Evolutionary conservation across 1,284 basidiomycete species (phyloP).

Genomic region (Naganishia liquefaciens): DNA sequence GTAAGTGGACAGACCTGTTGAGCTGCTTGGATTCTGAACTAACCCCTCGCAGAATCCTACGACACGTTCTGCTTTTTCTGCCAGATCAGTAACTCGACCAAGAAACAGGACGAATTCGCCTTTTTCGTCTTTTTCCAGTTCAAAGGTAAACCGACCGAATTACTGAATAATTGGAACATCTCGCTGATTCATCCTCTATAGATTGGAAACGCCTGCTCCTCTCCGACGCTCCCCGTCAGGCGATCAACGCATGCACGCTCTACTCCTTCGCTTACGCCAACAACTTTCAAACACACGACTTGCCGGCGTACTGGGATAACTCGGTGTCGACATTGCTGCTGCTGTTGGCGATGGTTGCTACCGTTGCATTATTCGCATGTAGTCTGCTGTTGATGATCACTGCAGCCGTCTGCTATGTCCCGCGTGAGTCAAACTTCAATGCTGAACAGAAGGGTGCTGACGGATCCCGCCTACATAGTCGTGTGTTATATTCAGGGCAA

Average conservation of each 20-base stretch:
- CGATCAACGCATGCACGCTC: slow-evolving; percentile 90
- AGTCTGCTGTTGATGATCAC: slow-evolving; percentile 77
- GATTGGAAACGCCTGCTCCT: slow-evolving; percentile 93
- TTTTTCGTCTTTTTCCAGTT: slow-evolving; percentile 99
- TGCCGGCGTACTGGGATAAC: slow-evolving; percentile 63
- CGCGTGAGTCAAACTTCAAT: slow-evolving; percentile 55
- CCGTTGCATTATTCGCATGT: slow-evolving; percentile 80
- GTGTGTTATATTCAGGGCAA: slow-evolving; percentile 95
- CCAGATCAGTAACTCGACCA: slow-evolving; percentile 92
- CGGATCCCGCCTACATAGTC: slow-evolving; percentile 47
- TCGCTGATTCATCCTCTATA: slow-evolving; percentile 43
- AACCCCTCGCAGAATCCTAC: slow-evolving; percentile 68
- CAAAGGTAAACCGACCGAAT: slow-evolving; percentile 69
- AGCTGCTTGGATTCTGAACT: neutral
- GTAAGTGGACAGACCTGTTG: slow-evolving; percentile 58
- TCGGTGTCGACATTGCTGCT: slow-evolving; percentile 74
- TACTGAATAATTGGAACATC: no score
- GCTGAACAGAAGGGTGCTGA: neutral
- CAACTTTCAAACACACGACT: slow-evolving; percentile 62
- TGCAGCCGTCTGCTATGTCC: slow-evolving; percentile 86
- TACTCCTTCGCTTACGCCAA: slow-evolving; percentile 86
- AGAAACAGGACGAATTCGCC: slow-evolving; percentile 93
- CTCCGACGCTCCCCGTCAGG: slow-evolving; percentile 95
- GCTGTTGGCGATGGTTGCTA: slow-evolving; percentile 86
- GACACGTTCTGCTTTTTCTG: slow-evolving; percentile 98